These are phyloP conservation scores for Gentiana macrophylla DNA, from an alignment of 257 asterid species.

Conservation along the genomic window DNA sequence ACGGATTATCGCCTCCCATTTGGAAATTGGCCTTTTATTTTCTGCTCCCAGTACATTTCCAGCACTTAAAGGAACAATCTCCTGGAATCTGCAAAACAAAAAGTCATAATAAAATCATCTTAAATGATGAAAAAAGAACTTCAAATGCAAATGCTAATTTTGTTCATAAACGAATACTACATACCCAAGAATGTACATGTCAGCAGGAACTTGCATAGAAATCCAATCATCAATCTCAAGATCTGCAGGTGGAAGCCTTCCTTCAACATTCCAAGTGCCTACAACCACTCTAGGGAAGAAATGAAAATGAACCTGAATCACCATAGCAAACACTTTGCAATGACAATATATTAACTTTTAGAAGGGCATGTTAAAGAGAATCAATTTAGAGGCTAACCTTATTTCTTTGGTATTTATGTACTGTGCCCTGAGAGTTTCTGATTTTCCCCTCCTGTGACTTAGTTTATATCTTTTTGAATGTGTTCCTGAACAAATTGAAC, in stretches of 20 bases:
- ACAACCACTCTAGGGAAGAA: constrained; percentile 42
- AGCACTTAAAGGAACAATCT: constrained; percentile 81
- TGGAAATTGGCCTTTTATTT: constrained; percentile 51
- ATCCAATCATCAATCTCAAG: constrained; percentile 85
- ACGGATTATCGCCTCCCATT: constrained; percentile 78
- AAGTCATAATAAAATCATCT: too few species aligned
- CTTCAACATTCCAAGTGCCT: constrained; percentile 92
- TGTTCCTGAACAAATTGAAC: constrained; percentile 32
- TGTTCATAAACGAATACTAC: constrained; percentile 1
- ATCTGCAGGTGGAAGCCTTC: constrained; percentile 49
- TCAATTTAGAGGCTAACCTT: constrained; percentile 56
- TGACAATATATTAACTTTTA: neutral
- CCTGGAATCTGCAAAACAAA: constrained; percentile 58
- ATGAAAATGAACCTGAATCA: neutral
- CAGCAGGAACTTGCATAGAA: constrained; percentile 66
- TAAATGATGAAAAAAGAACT: too few species aligned
- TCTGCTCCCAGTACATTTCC: constrained; percentile 89
- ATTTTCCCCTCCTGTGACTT: constrained; percentile 82
- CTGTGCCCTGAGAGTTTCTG: constrained; percentile 73
- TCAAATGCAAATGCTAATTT: neutral
- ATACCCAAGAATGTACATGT: constrained; percentile 75
- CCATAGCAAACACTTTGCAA: neutral
- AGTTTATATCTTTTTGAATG: constrained; percentile 18
- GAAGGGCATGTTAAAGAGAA: neutral
- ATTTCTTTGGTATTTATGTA: constrained; percentile 82